Conservation (phyloP, 768 basidiomycete species). For the Paxillus rubicundulus region DNA sequence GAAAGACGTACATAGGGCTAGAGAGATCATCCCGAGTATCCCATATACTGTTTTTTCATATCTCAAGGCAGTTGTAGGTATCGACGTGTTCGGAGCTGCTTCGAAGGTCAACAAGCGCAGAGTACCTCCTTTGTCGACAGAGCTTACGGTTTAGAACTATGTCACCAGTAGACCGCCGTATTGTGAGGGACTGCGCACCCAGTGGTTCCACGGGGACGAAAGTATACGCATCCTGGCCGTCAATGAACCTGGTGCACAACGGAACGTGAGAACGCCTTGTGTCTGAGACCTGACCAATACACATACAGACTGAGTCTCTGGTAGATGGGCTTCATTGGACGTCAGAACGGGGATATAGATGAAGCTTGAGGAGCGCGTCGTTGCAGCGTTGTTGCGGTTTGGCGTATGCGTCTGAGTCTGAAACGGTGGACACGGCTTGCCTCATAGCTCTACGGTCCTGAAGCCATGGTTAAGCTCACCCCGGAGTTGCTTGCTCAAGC, state of each 20-base stretch:
- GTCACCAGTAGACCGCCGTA: conserved; percentile 73
- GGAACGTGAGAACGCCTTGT: not conserved
- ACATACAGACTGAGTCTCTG: conserved; percentile 70
- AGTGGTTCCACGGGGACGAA: conserved; percentile 66
- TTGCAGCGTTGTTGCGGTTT: conserved; percentile 2
- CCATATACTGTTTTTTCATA: conserved; percentile 69
- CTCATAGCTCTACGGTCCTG: conserved; percentile 10
- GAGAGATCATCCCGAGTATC: conserved; percentile 72
- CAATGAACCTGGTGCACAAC: conserved; percentile 49
- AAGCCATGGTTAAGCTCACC: conserved; percentile 80
- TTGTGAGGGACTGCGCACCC: conserved; percentile 64
- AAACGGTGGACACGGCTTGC: conserved; percentile 20
- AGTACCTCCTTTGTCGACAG: not conserved
- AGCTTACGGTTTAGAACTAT: conserved; percentile 65
- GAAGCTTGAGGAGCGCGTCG: conserved; percentile 11
- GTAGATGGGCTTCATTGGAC: conserved; percentile 65
- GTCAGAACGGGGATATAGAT: conserved; percentile 14
- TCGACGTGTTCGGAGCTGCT: conserved; percentile 51
- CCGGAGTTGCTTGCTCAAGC: conserved; percentile 89
- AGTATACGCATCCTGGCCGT: conserved; percentile 72
- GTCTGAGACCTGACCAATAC: conserved; percentile 12
- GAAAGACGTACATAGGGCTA: conserved; percentile 62
- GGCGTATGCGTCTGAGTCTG: conserved; percentile 31
- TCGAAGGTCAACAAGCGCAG: not conserved
- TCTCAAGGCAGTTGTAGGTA: conserved; percentile 55